Conservation (phyloP, 176 grass and related monocot species). For the Tuctoria greenei region DNA sequence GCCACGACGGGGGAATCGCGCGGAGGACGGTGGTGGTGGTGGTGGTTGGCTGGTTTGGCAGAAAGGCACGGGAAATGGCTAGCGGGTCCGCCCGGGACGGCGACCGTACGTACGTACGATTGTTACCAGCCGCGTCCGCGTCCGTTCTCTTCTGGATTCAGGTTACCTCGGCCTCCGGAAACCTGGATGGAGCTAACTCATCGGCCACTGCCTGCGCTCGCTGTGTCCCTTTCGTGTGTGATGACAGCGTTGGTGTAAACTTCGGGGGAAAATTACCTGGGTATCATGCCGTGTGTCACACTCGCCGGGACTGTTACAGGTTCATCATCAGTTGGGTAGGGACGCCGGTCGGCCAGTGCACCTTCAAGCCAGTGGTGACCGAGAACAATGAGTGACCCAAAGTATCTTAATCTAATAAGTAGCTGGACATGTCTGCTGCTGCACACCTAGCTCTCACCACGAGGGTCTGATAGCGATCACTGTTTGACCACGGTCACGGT, state of each 20-base stretch:
- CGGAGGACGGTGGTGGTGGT: background rate
- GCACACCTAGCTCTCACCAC: no score
- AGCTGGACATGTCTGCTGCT: no score
- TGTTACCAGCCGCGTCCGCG: no score
- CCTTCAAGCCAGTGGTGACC: no score
- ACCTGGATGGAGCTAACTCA: background rate
- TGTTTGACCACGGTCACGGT: background rate
- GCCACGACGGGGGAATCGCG: no score
- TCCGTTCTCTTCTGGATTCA: background rate
- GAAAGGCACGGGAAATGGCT: background rate
- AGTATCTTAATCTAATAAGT: no score
- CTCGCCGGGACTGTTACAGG: background rate
- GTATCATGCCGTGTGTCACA: background rate
- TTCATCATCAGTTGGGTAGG: background rate
- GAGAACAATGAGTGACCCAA: no score
- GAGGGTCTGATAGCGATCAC: background rate
- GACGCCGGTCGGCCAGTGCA: no score
- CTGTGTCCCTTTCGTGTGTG: no score
- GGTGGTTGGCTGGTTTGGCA: background rate
- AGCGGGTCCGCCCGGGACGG: background rate
- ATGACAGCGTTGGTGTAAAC: no score
- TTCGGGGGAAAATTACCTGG: no score
- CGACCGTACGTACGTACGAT: background rate
- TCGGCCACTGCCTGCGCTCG: background rate
- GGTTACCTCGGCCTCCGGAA: background rate